A percentile compares a stretch with the other conserved stretches of the same genome.
Evolutionary conservation across 2,329 filamentous ascomycete genomes (phyloP).

Genomic region (Cladobotryum mycophilum): DNA sequence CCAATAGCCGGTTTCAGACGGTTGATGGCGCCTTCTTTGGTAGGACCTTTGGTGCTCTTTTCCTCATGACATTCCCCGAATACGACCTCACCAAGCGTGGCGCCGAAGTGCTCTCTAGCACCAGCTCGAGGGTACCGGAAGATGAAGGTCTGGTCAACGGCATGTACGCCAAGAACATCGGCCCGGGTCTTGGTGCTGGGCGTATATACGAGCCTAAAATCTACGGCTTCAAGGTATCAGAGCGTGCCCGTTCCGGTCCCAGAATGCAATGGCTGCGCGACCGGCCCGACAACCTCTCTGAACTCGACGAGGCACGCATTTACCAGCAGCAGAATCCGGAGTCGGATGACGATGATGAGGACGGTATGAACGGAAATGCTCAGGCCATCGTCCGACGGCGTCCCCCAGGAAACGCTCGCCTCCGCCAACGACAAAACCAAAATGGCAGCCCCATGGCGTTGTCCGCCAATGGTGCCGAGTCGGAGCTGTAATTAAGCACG

Average conservation of each 20-base stretch:
- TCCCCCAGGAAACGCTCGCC: conserved; percentile 35
- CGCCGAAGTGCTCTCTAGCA: conserved; percentile 46
- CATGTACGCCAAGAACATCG: conserved; percentile 78
- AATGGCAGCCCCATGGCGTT: conserved; percentile 53
- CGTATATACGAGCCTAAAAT: conserved; percentile 93
- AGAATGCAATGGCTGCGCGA: conserved; percentile 95
- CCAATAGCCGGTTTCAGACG: conserved; percentile 94
- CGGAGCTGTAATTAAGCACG: conserved; percentile 39
- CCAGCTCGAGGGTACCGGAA: conserved; percentile 27
- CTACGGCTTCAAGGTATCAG: conserved; percentile 92
- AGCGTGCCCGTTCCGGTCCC: conserved; percentile 81
- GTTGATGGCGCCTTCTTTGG: conserved; percentile 98
- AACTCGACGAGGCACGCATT: conserved; percentile 71
- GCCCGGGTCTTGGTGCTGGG: conserved; percentile 72
- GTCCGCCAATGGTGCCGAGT: conserved; percentile 52
- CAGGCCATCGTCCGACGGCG: conserved; percentile 37
- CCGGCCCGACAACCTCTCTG: conserved; percentile 70
- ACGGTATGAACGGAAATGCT: conserved; percentile 39
- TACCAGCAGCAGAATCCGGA: conserved; percentile 49
- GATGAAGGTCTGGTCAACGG: conserved; percentile 68
- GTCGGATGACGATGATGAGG: conserved; percentile 55
- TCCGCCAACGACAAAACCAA: conserved; percentile 39
- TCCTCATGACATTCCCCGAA: conserved; percentile 97
- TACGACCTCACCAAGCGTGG: conserved; percentile 77
- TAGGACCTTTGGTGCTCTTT: conserved; percentile 91